phyloP scores from a whole-genome alignment of 2,329 filamentous ascomycete species.

The Ampelomyces quisqualis region DNA sequence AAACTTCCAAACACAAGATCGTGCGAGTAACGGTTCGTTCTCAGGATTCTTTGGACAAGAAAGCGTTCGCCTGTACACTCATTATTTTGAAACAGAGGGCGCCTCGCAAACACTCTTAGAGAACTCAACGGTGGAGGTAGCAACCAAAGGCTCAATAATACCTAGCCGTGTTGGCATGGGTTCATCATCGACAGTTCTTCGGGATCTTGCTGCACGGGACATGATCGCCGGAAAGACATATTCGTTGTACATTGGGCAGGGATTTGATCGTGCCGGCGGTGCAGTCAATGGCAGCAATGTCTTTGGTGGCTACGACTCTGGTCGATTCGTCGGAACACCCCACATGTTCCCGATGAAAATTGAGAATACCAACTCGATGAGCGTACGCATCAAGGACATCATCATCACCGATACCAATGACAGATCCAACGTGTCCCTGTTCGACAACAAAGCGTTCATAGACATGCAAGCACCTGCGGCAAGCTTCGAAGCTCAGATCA shows the following conservation, averaged over 20 bases:
- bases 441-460: conserved; percentile 35
- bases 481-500: conserved; percentile 46
- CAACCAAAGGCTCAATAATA: conserved; percentile 30
- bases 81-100: conserved; percentile 44
- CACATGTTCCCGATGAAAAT: conserved; percentile 39
- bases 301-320: conserved; percentile 50
- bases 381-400: conserved; percentile 45
- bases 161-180: conserved; percentile 47
- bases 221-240: conserved; percentile 46
- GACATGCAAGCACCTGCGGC: conserved; percentile 32
- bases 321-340: conserved; percentile 43
- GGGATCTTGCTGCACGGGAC: conserved; percentile 36
- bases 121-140: conserved; percentile 41
- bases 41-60: conserved; percentile 39
- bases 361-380: conserved; percentile 38
- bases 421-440: conserved; percentile 39
- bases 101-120: conserved; percentile 40
- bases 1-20: conserved; percentile 31
- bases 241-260: conserved; percentile 48
- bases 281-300: conserved; percentile 47
- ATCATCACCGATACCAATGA: conserved; percentile 36
- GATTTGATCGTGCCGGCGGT: conserved; percentile 46
- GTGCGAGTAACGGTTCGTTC: conserved; percentile 21
- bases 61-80: conserved; percentile 43
- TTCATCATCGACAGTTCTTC: conserved; percentile 43